Base-by-base conservation (phyloP, 208 protist species). In the Angomonas deanei region DNA sequence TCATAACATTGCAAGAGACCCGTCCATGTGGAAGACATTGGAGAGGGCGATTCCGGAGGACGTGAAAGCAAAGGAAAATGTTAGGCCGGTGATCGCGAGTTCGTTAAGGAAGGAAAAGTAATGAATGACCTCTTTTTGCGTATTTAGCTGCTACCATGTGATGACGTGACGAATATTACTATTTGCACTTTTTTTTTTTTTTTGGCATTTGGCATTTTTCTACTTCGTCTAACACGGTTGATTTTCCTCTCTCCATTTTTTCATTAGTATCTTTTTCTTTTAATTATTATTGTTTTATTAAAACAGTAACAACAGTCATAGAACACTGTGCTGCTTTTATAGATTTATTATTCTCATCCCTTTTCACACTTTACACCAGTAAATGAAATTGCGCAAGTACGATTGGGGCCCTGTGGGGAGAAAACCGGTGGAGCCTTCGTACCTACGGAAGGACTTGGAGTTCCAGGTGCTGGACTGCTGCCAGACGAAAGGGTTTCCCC, bases 391-490 rank as follows among this genome's bases (percentile, higher is more conserved):
- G 8, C 36, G 36, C 8, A 42, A 42, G 36, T 15, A 61, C 28
- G 61, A 68, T 57, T 89, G 73, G 73, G 38, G 53, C 17, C 55
- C 28, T 32, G 58, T 94, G 19, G 55, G 53, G 23, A 76, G 88
- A 3, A 54, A 69, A 4, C 38, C 61, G 1, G 56, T 83, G 0
- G 68, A 69, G 24, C 1, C 54, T 2, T 54, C 63, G 1, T 89
- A 90, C 65, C 73, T 91, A 6, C 66, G 77, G 31, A 61, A 74
- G 28, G 78, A 93, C 49, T 52, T 96, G 17, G 63, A 66, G 64
- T 94, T 96, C 36, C 91, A 96, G 68, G 60, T 93, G 30, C 63
- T 96, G 0, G 87, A 96, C 36, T 96, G 91, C 68, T 89, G 75
- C 33, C 91, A 96, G 59, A 91, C 85, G 10, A 91, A 93, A 27